Conservation (phyloP, 2,329 filamentous ascomycete genomes). For the Apiospora kogelbergensis region DNA sequence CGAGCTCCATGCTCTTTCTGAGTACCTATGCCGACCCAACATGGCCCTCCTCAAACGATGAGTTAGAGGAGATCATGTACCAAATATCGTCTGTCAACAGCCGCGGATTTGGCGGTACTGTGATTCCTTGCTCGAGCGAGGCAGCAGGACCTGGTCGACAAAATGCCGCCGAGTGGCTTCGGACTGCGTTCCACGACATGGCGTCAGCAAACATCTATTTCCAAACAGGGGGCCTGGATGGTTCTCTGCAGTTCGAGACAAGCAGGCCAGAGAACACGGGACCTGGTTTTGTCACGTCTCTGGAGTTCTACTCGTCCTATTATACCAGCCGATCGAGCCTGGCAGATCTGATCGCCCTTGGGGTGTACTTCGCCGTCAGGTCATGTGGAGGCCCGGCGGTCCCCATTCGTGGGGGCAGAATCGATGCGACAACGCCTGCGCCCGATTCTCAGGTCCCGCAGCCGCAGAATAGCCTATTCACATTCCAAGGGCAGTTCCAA, state of each 20-base stretch:
- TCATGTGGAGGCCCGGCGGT: conserved; percentile 58
- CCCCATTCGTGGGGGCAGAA: conserved; percentile 51
- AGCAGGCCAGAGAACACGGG: conserved; percentile 56
- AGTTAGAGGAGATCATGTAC: conserved; percentile 64
- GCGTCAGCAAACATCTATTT: conserved; percentile 50
- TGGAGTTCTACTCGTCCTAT: conserved; percentile 54
- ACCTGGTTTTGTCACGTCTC: conserved; percentile 52
- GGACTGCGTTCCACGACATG: conserved; percentile 63
- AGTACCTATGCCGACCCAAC: conserved; percentile 48
- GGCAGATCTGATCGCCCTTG: conserved; percentile 58
- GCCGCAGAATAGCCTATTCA: conserved; percentile 53
- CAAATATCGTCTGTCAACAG: conserved; percentile 55
- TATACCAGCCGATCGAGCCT: conserved; percentile 51
- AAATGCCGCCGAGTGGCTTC: conserved; percentile 62
- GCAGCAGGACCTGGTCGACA: conserved; percentile 54
- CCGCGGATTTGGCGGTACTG: conserved; percentile 54
- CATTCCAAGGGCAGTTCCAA: conserved; percentile 54
- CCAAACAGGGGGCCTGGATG: conserved; percentile 56
- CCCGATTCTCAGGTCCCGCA: conserved; percentile 51
- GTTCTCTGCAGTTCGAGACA: conserved; percentile 60
- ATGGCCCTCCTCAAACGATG: conserved; percentile 60
- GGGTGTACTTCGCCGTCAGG: conserved; percentile 57
- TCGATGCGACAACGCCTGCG: conserved; percentile 52
- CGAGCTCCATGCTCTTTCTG: conserved; percentile 34
- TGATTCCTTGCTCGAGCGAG: conserved; percentile 57